Evolutionary conservation across 2,329 filamentous ascomycete genomes (phyloP).

Genomic region (Calonectria multiphialidica): DNA sequence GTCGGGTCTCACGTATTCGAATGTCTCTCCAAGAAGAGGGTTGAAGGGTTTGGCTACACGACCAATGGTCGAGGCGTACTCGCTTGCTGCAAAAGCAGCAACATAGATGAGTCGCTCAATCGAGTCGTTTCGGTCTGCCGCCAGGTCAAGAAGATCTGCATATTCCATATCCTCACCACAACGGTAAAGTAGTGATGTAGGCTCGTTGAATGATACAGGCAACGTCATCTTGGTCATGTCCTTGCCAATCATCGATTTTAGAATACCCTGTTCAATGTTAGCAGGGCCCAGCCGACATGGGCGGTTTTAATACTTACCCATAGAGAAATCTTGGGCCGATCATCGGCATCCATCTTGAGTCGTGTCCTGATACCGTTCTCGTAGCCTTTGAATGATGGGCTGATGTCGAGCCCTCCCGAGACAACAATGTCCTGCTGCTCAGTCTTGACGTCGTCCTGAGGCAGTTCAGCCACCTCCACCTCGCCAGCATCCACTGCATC

Average conservation of each 20-base stretch:
- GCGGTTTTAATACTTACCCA: slow-evolving; percentile 75
- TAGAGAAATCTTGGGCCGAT: slow-evolving; percentile 92
- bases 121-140: slow-evolving; percentile 86
- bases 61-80: slow-evolving; percentile 96
- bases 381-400: slow-evolving; percentile 86
- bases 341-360: slow-evolving; percentile 90
- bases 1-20: slow-evolving; percentile 94
- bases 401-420: slow-evolving; percentile 72
- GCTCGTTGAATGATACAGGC: slow-evolving; percentile 98
- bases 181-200: slow-evolving; percentile 93
- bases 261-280: slow-evolving; percentile 75
- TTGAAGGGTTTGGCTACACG: slow-evolving; percentile 99
- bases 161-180: slow-evolving; percentile 99
- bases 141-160: slow-evolving; percentile 88
- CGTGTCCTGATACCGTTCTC: slow-evolving; percentile 86
- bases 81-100: slow-evolving; percentile 93
- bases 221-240: slow-evolving; percentile 99
- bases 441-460: slow-evolving; percentile 59
- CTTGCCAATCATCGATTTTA: slow-evolving; percentile 99
- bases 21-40: slow-evolving; percentile 94
- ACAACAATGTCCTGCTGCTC: slow-evolving; percentile 57
- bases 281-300: background rate
- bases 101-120: slow-evolving; percentile 95
- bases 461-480: slow-evolving; percentile 82
- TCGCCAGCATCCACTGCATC: slow-evolving; percentile 95